A percentile compares a stretch with the other conserved stretches of the same genome.
Conservation (phyloP, 805 yeast species). For the Candida easanensis region DNA sequence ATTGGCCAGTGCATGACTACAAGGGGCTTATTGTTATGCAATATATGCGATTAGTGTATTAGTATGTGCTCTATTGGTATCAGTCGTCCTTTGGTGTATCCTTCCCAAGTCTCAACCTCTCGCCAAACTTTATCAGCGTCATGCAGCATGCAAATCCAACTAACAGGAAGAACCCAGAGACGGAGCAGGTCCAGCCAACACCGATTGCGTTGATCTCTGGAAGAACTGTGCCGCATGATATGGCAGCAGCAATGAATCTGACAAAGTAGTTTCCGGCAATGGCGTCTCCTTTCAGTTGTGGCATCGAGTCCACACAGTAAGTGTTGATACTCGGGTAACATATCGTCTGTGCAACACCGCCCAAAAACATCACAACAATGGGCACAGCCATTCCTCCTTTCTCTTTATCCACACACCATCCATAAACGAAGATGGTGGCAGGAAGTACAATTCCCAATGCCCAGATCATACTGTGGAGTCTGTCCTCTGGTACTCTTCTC, state of each 20-base stretch:
- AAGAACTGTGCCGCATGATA: conserved; percentile 49
- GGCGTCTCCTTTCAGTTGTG: conserved; percentile 52
- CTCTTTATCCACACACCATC: conserved; percentile 26
- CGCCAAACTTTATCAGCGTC: conserved; percentile 39
- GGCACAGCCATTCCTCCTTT: conserved; percentile 58
- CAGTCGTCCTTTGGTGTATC: neutral
- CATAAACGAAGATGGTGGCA: conserved; percentile 44
- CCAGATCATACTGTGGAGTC: conserved; percentile 40
- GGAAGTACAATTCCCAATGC: conserved; percentile 43
- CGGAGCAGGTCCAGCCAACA: conserved; percentile 54
- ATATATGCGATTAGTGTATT: too few species aligned
- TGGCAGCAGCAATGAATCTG: conserved; percentile 48
- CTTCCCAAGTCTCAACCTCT: conserved; percentile 29
- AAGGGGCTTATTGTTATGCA: too few species aligned
- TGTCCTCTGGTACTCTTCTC: conserved; percentile 49
- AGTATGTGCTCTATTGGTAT: too few species aligned
- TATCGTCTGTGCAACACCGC: conserved; percentile 50
- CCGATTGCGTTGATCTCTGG: conserved; percentile 47
- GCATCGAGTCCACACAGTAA: conserved; percentile 58
- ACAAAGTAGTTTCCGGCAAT: conserved; percentile 52
- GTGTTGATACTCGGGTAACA: conserved; percentile 53
- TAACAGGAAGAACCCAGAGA: conserved; percentile 43
- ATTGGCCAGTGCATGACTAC: too few species aligned
- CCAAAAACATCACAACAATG: conserved; percentile 43
- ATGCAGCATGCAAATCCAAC: conserved; percentile 35